These are phyloP conservation scores for Suhomyces pyralidae DNA, from an alignment of 805 yeast genomes.

Conservation along the genomic window DNA sequence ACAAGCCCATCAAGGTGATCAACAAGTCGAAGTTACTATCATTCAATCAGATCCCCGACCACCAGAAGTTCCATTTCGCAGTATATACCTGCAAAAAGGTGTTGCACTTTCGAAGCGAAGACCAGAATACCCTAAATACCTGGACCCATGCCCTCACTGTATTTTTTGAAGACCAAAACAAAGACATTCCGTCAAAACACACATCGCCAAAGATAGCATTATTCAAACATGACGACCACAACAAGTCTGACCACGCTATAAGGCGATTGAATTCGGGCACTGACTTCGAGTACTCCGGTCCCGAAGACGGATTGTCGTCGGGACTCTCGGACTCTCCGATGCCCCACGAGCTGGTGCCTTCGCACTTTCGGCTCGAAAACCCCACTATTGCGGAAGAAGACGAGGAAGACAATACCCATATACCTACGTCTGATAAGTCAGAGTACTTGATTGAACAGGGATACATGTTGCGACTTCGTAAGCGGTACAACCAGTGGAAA, in stretches of 20 bases:
- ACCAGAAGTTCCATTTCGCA: slow-evolving; percentile 17
- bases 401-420: background rate
- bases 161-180: slow-evolving; percentile 5
- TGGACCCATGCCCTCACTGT: slow-evolving; percentile 16
- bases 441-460: slow-evolving; percentile 40
- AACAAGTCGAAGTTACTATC: slow-evolving; percentile 18
- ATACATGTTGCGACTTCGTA: slow-evolving; percentile 35
- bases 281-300: slow-evolving; percentile 6
- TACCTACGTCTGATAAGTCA: slow-evolving; percentile 1
- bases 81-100: slow-evolving; percentile 23
- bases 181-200: background rate
- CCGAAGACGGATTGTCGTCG: slow-evolving; percentile 9
- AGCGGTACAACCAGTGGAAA: slow-evolving; percentile 49
- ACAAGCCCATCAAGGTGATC: slow-evolving; percentile 34
- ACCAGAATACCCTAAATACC: slow-evolving; percentile 5
- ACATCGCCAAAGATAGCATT: background rate
- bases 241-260: background rate
- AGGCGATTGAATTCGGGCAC: background rate
- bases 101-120: slow-evolving; percentile 16
- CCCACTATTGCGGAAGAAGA: slow-evolving; percentile 5
- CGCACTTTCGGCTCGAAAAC: background rate
- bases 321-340: slow-evolving; percentile 9
- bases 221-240: background rate
- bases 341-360: background rate
- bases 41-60: slow-evolving; percentile 15